Percentiles rank a stretch among this genome's conserved stretches.
These are phyloP conservation scores for Linderniella brevidens DNA, from an alignment of 257 asterid genomes.

Conservation along the genomic window DNA sequence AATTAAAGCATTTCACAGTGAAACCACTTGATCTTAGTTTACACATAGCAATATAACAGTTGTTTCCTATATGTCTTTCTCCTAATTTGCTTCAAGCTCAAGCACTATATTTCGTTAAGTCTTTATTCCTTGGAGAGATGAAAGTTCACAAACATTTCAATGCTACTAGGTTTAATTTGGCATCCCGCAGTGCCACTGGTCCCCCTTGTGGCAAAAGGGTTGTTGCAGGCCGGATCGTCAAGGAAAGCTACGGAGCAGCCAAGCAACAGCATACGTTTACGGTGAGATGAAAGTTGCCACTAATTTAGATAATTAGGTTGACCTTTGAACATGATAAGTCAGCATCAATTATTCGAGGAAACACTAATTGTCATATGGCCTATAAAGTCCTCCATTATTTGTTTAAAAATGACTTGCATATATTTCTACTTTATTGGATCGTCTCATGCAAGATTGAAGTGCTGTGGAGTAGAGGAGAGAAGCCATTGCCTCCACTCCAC, in stretches of 20 bases:
- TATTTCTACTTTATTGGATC: not conserved
- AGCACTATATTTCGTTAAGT: not conserved
- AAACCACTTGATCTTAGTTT: not conserved
- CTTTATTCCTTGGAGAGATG: not conserved
- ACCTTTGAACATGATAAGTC: not conserved
- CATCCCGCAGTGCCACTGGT: slow-evolving; percentile 63
- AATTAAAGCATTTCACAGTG: not conserved
- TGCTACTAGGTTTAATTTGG: slow-evolving; percentile 41
- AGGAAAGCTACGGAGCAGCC: slow-evolving; percentile 91
- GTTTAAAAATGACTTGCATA: not conserved
- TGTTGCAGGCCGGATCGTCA: slow-evolving; percentile 72
- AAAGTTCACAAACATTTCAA: not conserved
- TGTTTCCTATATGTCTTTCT: not conserved
- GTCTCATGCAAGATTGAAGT: slow-evolving; percentile 61
- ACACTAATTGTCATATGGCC: too few relatives aligned
- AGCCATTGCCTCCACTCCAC: slow-evolving; percentile 72
- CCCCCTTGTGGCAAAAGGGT: slow-evolving; percentile 61
- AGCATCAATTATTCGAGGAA: not conserved
- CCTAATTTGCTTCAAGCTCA: not conserved
- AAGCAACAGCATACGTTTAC: slow-evolving; percentile 95
- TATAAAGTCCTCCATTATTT: too few relatives aligned
- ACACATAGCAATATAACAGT: not conserved
- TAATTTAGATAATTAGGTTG: not conserved
- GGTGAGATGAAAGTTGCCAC: slow-evolving; percentile 20
- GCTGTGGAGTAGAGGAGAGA: slow-evolving; percentile 82